Base-by-base conservation (phyloP, 805 yeast genomes). In the Starmerella sp. region DNA sequence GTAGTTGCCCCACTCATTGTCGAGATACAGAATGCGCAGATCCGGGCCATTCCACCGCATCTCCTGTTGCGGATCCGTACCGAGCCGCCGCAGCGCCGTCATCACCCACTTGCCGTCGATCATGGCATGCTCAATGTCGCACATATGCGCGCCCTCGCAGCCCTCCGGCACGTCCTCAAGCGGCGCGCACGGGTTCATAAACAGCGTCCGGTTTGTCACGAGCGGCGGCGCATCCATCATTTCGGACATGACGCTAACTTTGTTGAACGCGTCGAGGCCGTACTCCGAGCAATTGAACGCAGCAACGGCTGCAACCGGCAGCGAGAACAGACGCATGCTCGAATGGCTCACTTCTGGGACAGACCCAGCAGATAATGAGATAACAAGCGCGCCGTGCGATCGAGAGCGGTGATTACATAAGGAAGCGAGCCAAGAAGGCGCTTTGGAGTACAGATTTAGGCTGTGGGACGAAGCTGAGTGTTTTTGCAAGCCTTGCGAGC, bases 151-250 rank as follows among this genome's bases (percentile, higher is more conserved):
- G 57, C 83, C 81, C 50, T 72, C 71, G 0, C 89, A 83, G 69
- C 96, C 89, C 6, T 74, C 67, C 10, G 66, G 69, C 11, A 65
- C 64, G 17, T 63, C 57, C 29, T 68, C 64, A 14, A 75, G 65
- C 0, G 77, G 70, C 47, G 79, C 81, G 70, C 95, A 86, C 6
- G 87, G 71, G 48, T 86, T 83, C 31, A 89, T 57, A 62, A 75
- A 79, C 93, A 95, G 86, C 3, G 79, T 74, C 36, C 75, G 69
- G 51, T 72, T 76, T 1, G 85, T 79, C 38, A 69, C 71, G 11
- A 90, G 78, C 2, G 97, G 97, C 22, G 97, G 96, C 6, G 96
- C 86, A 42, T 76, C 77, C 36, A 68, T 70, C 13, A 73, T 61
- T 4, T 62, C 39, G 6, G 75, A 65, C 13, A 73, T 70, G 1